phyloP scores from a whole-genome alignment of 352 stramenopile genomes.

The Pythium chondricola region DNA sequence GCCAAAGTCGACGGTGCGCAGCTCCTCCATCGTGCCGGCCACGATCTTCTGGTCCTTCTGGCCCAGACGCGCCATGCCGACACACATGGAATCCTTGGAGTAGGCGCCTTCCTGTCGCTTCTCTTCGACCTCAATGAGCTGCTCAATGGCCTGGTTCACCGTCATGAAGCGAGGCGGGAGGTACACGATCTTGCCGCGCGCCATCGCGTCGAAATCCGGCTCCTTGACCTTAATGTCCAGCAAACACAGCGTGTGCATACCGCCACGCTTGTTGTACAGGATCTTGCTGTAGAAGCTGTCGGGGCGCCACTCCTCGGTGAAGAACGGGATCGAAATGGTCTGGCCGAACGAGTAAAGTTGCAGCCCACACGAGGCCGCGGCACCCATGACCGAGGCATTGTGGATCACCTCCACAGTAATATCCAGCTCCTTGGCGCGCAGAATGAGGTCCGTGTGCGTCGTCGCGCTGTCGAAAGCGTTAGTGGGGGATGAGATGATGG shows the following conservation, averaged over 20 bases:
- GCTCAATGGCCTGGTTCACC: slow-evolving; percentile 92
- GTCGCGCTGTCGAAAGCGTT: slow-evolving; percentile 91
- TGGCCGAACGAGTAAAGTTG: slow-evolving; percentile 99
- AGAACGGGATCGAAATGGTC: slow-evolving; percentile 98
- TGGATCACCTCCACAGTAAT: slow-evolving; percentile 96
- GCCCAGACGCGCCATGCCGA: slow-evolving; percentile 94
- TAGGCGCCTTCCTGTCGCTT: slow-evolving; percentile 87
- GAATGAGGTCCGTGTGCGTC: slow-evolving; percentile 97
- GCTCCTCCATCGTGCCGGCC: slow-evolving; percentile 93
- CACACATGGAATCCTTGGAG: slow-evolving; percentile 64
- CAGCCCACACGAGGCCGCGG: slow-evolving; percentile 92
- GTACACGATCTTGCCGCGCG: slow-evolving; percentile 88
- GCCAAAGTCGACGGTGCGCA: slow-evolving; percentile 93
- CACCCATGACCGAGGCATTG: slow-evolving; percentile 98
- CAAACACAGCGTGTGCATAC: slow-evolving; percentile 98
- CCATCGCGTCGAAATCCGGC: slow-evolving; percentile 97
- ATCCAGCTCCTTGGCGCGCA: slow-evolving; percentile 90
- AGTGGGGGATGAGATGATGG: no score
- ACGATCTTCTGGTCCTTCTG: slow-evolving; percentile 92
- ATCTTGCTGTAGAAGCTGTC: slow-evolving; percentile 99
- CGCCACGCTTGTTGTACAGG: slow-evolving; percentile 91
- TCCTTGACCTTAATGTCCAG: slow-evolving; percentile 99
- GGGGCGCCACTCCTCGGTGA: slow-evolving; percentile 93
- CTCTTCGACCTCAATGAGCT: slow-evolving; percentile 94
- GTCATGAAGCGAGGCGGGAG: slow-evolving; percentile 98